phyloP scores from a whole-genome alignment of 805 yeast genomes.

The Geotrichum ghanense region DNA sequence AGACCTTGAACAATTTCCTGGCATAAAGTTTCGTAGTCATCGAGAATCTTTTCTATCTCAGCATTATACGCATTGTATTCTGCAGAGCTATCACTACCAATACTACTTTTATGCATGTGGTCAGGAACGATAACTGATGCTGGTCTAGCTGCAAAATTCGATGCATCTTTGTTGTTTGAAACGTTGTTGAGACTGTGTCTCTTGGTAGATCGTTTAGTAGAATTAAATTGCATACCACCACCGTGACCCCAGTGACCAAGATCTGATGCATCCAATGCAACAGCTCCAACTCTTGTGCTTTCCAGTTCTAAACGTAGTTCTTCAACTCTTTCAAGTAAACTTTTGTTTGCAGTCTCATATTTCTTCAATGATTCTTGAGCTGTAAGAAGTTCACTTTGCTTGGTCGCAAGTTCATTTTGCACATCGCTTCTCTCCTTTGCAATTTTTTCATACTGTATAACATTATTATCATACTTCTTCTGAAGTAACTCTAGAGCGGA shows the following conservation, averaged over 20 bases:
- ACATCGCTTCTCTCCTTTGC: constrained; percentile 26
- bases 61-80: constrained; percentile 28
- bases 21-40: constrained; percentile 37
- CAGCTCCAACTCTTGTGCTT: neutral
- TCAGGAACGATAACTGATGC: constrained; percentile 18
- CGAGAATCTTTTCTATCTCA: constrained; percentile 24
- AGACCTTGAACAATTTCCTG: constrained; percentile 80
- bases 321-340: constrained; percentile 14
- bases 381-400: constrained; percentile 15
- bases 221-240: constrained; percentile 4
- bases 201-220: constrained; percentile 20
- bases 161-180: constrained; percentile 12
- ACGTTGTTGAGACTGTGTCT: constrained; percentile 16
- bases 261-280: constrained; percentile 21
- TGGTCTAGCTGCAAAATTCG: constrained; percentile 21
- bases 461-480: constrained; percentile 18
- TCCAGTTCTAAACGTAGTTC: constrained; percentile 38
- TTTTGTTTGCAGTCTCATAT: constrained; percentile 12
- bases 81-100: constrained; percentile 36
- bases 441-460: constrained; percentile 9
- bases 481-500: constrained; percentile 14
- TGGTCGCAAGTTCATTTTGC: constrained; percentile 14
- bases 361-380: constrained; percentile 20
- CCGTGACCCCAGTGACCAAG: constrained; percentile 18
- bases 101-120: constrained; percentile 28